Conservation (phyloP, 768 basidiomycete genomes). For the Russula foetens region DNA sequence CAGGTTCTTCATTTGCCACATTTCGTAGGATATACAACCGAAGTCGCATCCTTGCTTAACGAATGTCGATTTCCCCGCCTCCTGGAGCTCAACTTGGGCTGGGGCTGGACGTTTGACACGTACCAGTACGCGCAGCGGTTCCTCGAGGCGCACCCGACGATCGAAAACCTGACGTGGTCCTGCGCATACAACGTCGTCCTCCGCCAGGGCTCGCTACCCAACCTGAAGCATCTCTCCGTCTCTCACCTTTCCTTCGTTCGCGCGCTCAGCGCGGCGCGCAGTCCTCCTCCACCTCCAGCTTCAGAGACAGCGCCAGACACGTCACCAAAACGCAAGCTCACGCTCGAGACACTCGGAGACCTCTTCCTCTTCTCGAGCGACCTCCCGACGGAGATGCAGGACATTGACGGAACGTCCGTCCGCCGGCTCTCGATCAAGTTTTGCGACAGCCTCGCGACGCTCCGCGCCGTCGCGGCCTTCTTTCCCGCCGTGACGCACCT, state of each 20-base stretch:
- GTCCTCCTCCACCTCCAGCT: no score
- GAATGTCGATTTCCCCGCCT: conserved; percentile 12
- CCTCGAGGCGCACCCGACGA: conserved; percentile 13
- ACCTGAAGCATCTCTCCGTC: conserved; percentile 14
- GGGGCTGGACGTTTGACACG: conserved; percentile 16
- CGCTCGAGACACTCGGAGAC: conserved; percentile 12
- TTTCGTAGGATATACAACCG: conserved; percentile 10
- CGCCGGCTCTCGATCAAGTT: conserved; percentile 14
- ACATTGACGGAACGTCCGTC: conserved; percentile 9
- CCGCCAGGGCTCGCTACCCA: conserved; percentile 1
- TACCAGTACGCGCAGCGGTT: conserved; percentile 15
- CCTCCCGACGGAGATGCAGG: conserved; percentile 10
- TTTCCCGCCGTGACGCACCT: conserved; percentile 15
- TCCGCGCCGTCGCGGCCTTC: conserved; percentile 13
- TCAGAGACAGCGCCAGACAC: no score
- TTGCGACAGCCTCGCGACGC: conserved; percentile 15
- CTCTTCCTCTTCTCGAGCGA: conserved; percentile 18
- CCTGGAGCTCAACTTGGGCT: conserved; percentile 13
- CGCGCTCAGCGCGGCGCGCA: conserved; percentile 12
- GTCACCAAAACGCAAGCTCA: conserved; percentile 3
- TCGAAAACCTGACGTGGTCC: conserved; percentile 15
- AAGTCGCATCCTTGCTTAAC: conserved; percentile 6
- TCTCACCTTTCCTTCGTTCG: conserved; percentile 15
- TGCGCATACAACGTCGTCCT: conserved; percentile 8
- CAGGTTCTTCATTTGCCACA: conserved; percentile 16